Evolutionary conservation across 148 eudicot genomes (phyloP).

Genomic region (Beta vulgaris): DNA sequence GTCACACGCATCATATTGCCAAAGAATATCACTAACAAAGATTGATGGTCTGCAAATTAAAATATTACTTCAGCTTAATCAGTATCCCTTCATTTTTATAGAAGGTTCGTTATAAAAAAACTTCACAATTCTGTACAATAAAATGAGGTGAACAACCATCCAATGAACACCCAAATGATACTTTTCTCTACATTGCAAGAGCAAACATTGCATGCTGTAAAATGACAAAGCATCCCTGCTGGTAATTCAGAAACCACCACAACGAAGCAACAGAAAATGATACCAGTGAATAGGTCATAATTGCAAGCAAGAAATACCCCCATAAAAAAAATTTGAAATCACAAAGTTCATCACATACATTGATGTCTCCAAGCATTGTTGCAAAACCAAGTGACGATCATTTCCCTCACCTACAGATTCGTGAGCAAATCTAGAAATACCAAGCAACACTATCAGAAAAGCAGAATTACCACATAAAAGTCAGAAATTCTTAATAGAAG

Average conservation of each 20-base stretch:
- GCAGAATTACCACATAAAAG: conserved; percentile 2
- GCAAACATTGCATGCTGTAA: not conserved
- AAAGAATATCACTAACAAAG: conserved; percentile 81
- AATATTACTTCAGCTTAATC: not conserved
- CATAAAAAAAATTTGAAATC: not conserved
- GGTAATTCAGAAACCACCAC: not conserved
- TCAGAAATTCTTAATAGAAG: not conserved
- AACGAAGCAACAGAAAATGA: not conserved
- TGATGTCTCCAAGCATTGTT: conserved; percentile 78
- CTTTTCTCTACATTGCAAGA: not conserved
- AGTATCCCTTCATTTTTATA: not conserved
- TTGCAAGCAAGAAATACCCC: conserved; percentile 5
- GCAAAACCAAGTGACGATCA: conserved; percentile 77
- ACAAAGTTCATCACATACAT: conserved; percentile 48
- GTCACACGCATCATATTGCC: conserved; percentile 59
- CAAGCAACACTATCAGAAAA: conserved; percentile 16
- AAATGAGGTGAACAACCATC: not conserved
- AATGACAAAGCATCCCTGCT: not conserved
- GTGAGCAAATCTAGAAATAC: conserved; percentile 68
- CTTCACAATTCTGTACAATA: not conserved
- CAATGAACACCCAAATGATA: not conserved
- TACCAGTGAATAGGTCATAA: not conserved
- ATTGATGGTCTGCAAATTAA: conserved; percentile 70
- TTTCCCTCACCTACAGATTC: conserved; percentile 92
- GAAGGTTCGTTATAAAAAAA: not conserved